Conservation (phyloP, 345 rosid genomes). For the Eutrema heterophyllum region DNA sequence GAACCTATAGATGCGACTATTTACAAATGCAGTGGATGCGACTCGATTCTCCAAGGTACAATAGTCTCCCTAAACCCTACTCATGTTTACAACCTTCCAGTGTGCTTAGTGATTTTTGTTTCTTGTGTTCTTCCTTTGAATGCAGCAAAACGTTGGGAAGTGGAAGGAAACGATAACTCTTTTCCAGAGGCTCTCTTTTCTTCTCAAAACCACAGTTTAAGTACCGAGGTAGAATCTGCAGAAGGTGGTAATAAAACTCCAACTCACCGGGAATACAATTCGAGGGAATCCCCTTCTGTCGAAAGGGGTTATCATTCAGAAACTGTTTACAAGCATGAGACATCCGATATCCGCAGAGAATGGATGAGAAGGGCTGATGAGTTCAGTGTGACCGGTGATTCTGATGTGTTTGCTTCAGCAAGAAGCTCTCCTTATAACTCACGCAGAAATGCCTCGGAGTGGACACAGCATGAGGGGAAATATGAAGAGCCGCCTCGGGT, state of each 20-base stretch:
- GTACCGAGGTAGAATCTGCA: constrained; percentile 4
- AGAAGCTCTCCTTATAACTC: constrained; percentile 29
- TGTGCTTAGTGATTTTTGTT: constrained; percentile 7
- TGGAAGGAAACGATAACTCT: constrained; percentile 20
- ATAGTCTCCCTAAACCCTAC: background rate
- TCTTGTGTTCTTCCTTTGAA: background rate
- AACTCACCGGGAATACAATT: constrained; percentile 47
- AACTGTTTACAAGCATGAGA: constrained; percentile 27
- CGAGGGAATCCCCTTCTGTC: constrained; percentile 46
- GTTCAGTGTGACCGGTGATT: constrained; percentile 17
- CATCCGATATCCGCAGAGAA: constrained; percentile 36
- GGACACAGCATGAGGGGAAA: constrained; percentile 35
- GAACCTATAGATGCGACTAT: constrained; percentile 48
- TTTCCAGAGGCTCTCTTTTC: constrained; percentile 30
- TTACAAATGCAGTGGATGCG: constrained; percentile 65
- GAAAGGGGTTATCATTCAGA: constrained; percentile 43
- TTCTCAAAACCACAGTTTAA: constrained; percentile 21
- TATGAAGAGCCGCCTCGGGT: constrained; percentile 31
- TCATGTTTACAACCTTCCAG: background rate
- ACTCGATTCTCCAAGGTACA: constrained; percentile 55
- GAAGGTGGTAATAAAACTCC: constrained; percentile 9
- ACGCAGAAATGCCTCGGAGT: constrained; percentile 20
- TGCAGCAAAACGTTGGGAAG: constrained; percentile 47
- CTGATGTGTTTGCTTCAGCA: constrained; percentile 24
- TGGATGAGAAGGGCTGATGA: constrained; percentile 34